Conservation (phyloP, 805 yeast genomes). For the Phaffomyces thermotolerans region DNA sequence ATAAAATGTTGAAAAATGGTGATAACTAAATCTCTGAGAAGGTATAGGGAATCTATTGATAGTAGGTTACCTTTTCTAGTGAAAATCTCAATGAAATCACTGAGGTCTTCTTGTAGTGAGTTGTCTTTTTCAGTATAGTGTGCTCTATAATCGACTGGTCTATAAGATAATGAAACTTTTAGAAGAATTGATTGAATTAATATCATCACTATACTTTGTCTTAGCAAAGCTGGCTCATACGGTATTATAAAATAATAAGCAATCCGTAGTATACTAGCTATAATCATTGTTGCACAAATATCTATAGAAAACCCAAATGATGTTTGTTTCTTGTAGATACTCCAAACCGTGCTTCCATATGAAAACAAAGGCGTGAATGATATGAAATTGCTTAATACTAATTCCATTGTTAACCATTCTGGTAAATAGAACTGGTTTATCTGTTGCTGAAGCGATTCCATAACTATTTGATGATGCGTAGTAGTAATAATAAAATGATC, state of each 20-base stretch:
- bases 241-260: conserved; percentile 75
- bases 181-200: conserved; percentile 63
- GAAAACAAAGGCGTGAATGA: conserved; percentile 81
- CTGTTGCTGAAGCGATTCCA: conserved; percentile 21
- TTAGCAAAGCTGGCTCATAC: conserved; percentile 66
- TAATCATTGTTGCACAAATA: conserved; percentile 85
- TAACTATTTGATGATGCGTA: not conserved
- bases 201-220: conserved; percentile 85
- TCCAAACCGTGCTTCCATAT: conserved; percentile 73
- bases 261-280: conserved; percentile 67
- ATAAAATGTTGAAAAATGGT: conserved; percentile 33
- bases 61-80: conserved; percentile 2
- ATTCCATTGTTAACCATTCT: conserved; percentile 46
- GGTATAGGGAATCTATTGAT: conserved; percentile 6
- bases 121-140: conserved; percentile 25
- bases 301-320: conserved; percentile 85
- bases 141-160: conserved; percentile 38
- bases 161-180: conserved; percentile 51
- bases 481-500: too few species aligned
- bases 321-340: conserved; percentile 56
- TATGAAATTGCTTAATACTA: conserved; percentile 56
- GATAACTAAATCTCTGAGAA: conserved; percentile 9
- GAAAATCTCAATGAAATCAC: conserved; percentile 4
- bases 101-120: conserved; percentile 11
- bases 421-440: conserved; percentile 40